Conservation (phyloP, 208 protist species). For the Crithidia expoeki region DNA sequence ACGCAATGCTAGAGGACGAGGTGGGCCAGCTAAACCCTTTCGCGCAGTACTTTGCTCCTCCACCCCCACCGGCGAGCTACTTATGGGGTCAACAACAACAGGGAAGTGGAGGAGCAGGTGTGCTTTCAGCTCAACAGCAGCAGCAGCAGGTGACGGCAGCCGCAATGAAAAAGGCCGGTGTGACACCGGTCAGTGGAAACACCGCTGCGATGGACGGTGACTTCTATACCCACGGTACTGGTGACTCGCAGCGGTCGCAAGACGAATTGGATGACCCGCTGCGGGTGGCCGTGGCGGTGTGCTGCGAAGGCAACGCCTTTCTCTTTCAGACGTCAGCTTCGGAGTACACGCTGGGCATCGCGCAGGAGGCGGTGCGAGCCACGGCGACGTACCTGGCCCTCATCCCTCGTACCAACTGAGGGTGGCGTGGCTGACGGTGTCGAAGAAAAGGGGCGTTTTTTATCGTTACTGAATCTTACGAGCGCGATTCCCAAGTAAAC, state of each 20-base stretch:
- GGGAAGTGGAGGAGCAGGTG: too few species aligned
- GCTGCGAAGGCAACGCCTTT: conserved; percentile 65
- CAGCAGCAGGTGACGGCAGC: conserved; percentile 20
- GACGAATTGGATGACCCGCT: conserved; percentile 47
- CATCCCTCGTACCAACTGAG: conserved; percentile 20
- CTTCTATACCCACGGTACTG: conserved; percentile 14
- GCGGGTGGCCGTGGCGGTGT: conserved; percentile 69
- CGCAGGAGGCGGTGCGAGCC: conserved; percentile 50
- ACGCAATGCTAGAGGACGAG: conserved; percentile 61
- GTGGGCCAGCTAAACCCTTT: conserved; percentile 78
- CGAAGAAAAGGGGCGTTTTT: background rate
- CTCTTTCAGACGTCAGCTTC: conserved; percentile 57
- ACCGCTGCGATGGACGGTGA: background rate
- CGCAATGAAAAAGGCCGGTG: conserved; percentile 18
- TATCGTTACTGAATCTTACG: too few species aligned
- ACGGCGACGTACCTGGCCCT: conserved; percentile 54
- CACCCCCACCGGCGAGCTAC: conserved; percentile 45
- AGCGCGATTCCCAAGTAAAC: too few species aligned
- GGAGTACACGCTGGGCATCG: conserved; percentile 36
- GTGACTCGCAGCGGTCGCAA: conserved; percentile 36
- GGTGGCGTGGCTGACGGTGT: background rate
- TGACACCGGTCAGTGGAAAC: background rate
- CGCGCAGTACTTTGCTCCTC: conserved; percentile 48
- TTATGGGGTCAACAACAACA: conserved; percentile 18
- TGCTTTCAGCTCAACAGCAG: background rate